Evolutionary conservation across 2,329 filamentous ascomycete species (phyloP).

Genomic region (Hypoxylon sp.): DNA sequence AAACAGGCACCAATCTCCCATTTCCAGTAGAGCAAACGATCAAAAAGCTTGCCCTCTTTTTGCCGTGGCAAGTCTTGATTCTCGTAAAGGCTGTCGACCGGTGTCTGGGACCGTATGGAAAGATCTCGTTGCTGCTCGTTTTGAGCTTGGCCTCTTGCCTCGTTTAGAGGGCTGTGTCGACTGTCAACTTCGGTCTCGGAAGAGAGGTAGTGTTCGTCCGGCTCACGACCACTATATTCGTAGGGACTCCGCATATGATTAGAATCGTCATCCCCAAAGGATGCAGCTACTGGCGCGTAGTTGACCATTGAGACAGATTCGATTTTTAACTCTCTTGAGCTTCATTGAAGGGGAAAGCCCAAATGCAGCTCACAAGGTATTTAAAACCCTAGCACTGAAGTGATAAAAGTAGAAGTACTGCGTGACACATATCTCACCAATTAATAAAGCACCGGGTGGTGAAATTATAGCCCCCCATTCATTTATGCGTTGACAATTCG

Average conservation of each 20-base stretch:
- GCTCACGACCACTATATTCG: background rate
- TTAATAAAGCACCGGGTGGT: background rate
- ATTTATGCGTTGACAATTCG: background rate
- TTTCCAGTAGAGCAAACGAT: constrained; percentile 1
- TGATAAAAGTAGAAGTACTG: background rate
- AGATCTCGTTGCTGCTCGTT: background rate
- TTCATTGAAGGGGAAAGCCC: background rate
- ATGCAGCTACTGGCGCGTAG: background rate
- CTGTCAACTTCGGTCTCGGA: background rate
- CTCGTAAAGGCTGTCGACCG: background rate
- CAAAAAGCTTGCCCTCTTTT: background rate
- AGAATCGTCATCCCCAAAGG: background rate
- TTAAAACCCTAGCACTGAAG: background rate
- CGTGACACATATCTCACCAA: background rate
- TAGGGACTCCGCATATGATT: background rate
- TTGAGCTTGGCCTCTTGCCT: background rate
- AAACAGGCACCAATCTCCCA: background rate
- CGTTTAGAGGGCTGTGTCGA: background rate
- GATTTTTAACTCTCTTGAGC: background rate
- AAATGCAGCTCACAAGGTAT: background rate
- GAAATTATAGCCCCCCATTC: background rate
- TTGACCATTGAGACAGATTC: background rate
- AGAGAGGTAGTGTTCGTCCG: background rate
- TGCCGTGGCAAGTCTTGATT: background rate
- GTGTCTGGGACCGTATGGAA: background rate